Evolutionary conservation across 2,329 filamentous ascomycete genomes (phyloP).

Genomic region (Phaeosphaeria sp.): DNA sequence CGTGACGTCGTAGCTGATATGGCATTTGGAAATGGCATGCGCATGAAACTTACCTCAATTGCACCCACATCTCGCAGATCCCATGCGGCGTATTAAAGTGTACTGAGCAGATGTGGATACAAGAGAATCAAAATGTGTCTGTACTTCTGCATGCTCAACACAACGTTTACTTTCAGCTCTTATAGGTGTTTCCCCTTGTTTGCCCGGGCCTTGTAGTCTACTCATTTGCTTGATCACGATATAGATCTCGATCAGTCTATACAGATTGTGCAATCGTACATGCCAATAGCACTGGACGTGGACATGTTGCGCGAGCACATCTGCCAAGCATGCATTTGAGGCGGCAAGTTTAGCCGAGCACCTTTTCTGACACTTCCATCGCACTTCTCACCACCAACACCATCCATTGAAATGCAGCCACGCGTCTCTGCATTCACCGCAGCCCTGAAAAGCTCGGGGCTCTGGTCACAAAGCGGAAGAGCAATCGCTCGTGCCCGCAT

Average conservation of each 20-base stretch:
- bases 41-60: background rate
- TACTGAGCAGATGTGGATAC: background rate
- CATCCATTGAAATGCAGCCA: constrained; percentile 34
- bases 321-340: constrained; percentile 20
- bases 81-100: background rate
- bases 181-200: too few relatives aligned
- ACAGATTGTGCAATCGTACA: background rate
- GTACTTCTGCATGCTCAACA: background rate
- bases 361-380: constrained; percentile 10
- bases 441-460: constrained; percentile 23
- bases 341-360: constrained; percentile 30
- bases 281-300: background rate
- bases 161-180: background rate
- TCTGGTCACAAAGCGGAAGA: constrained; percentile 8
- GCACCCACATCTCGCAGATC: background rate
- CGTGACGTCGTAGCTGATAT: constrained; percentile 10
- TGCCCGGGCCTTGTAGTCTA: too few relatives aligned
- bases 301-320: background rate
- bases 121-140: background rate
- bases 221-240: background rate
- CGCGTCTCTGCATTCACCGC: constrained; percentile 27
- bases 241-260: too few relatives aligned
- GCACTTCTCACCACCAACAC: constrained; percentile 11
- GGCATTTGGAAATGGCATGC: background rate
- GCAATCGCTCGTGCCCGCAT: constrained; percentile 8